Evolutionary conservation across 2,329 filamentous ascomycete species (phyloP).

Genomic region (Colletotrichum nymphaeae): DNA sequence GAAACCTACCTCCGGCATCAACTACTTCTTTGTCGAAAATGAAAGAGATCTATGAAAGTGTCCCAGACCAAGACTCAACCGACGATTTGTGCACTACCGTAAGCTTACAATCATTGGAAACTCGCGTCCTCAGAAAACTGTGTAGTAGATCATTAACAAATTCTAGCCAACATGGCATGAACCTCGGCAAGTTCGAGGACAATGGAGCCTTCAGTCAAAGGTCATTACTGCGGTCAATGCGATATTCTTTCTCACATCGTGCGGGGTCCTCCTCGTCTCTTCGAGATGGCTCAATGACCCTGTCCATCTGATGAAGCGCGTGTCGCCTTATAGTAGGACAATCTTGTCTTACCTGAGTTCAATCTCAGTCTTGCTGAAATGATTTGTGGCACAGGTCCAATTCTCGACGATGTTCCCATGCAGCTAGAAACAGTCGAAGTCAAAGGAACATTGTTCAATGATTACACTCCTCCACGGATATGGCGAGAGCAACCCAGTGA

Average conservation of each 20-base stretch:
- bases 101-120: background rate
- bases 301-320: conserved; percentile 15
- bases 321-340: conserved; percentile 26
- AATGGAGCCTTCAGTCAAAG: conserved; percentile 16
- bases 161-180: background rate
- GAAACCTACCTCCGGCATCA: background rate
- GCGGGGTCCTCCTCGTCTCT: conserved; percentile 5
- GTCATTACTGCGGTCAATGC: conserved; percentile 4
- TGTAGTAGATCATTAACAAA: background rate
- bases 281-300: conserved; percentile 27
- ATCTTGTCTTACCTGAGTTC: rapidly evolving
- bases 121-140: no score
- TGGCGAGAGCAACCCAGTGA: conserved; percentile 35
- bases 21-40: background rate
- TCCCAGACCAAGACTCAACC: background rate
- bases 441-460: conserved; percentile 32
- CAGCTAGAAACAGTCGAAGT: conserved; percentile 21
- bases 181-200: background rate
- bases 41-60: conserved; percentile 16
- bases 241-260: conserved; percentile 12
- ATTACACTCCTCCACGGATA: conserved; percentile 45
- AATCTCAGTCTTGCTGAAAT: rapidly evolving
- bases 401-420: conserved; percentile 20
- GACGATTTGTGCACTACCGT: conserved; percentile 5
- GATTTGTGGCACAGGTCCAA: background rate